These are phyloP conservation scores for Vanrija sp. DNA, from an alignment of 1,284 basidiomycete species.

Conservation along the genomic window DNA sequence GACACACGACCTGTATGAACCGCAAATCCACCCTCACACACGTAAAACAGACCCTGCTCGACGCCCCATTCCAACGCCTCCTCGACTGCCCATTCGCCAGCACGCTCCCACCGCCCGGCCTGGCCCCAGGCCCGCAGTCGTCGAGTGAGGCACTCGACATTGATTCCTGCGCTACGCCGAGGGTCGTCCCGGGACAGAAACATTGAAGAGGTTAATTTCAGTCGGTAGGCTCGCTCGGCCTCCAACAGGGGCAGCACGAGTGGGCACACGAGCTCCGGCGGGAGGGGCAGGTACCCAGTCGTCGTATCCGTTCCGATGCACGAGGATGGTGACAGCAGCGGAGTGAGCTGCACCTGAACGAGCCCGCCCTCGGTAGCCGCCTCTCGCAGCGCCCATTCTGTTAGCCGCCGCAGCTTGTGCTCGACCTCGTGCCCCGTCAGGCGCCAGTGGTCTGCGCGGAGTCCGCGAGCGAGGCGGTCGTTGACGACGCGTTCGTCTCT, in stretches of 20 bases:
- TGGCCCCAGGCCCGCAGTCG: conserved; percentile 29
- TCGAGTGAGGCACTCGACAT: conserved; percentile 11
- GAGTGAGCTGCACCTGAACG: conserved; percentile 20
- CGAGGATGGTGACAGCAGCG: neutral
- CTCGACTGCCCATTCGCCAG: conserved; percentile 30
- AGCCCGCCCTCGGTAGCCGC: conserved; percentile 28
- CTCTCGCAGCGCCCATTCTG: conserved; percentile 25
- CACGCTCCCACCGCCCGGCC: conserved; percentile 42
- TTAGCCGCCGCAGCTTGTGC: conserved; percentile 22
- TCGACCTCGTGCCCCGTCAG: conserved; percentile 13
- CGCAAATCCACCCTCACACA: neutral
- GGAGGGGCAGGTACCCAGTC: conserved; percentile 30
- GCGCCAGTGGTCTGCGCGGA: conserved; percentile 1
- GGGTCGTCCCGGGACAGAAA: conserved; percentile 20
- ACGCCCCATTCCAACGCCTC: conserved; percentile 32
- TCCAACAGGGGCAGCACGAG: conserved; percentile 24
- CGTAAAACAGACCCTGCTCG: conserved; percentile 8
- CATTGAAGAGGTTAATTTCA: neutral
- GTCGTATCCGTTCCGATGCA: neutral
- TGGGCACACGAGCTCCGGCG: conserved; percentile 29
- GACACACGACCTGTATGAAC: neutral
- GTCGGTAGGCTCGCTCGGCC: conserved; percentile 9
- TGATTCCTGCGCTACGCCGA: conserved; percentile 23
- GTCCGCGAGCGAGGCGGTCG: conserved; percentile 2
- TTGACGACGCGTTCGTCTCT: conserved; percentile 13